Evolutionary conservation across 495 filamentous ascomycete genomes (phyloP).

Genomic region (Aspergillus heteromorphus): DNA sequence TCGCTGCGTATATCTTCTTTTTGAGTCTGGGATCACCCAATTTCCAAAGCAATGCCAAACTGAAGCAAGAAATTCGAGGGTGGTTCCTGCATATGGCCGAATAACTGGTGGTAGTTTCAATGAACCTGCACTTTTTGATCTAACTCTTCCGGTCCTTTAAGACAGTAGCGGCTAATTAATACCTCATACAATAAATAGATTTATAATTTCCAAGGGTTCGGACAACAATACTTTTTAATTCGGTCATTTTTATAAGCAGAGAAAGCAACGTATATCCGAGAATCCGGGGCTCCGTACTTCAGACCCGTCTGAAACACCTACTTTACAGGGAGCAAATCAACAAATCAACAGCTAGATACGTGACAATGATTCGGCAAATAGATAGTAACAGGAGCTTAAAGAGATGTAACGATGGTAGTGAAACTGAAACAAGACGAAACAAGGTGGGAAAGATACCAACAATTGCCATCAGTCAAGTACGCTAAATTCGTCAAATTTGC

Average conservation of each 20-base stretch:
- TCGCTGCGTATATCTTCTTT: neutral
- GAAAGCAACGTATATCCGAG: too few relatives aligned
- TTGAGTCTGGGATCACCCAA: neutral
- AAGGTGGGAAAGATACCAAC: slow-evolving; percentile 6
- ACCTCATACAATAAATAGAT: too few relatives aligned
- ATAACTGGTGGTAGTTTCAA: neutral
- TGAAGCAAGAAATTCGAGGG: neutral
- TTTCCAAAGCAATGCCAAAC: neutral
- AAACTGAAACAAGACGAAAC: neutral
- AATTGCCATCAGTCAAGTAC: slow-evolving; percentile 12
- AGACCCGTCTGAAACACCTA: too few relatives aligned
- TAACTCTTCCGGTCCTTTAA: too few relatives aligned
- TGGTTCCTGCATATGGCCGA: neutral
- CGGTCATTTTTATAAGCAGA: too few relatives aligned
- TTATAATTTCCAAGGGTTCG: too few relatives aligned
- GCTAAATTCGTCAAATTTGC: slow-evolving; percentile 19
- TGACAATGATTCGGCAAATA: neutral
- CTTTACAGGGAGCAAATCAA: neutral
- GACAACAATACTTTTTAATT: too few relatives aligned
- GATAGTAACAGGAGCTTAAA: neutral
- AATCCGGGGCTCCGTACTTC: too few relatives aligned
- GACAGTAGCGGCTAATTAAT: too few relatives aligned
- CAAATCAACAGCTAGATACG: neutral
- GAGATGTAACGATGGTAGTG: neutral
- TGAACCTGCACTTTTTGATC: too few relatives aligned